Evolutionary conservation across 345 rosid genomes (phyloP).

Genomic region (Erucastrum elatum): DNA sequence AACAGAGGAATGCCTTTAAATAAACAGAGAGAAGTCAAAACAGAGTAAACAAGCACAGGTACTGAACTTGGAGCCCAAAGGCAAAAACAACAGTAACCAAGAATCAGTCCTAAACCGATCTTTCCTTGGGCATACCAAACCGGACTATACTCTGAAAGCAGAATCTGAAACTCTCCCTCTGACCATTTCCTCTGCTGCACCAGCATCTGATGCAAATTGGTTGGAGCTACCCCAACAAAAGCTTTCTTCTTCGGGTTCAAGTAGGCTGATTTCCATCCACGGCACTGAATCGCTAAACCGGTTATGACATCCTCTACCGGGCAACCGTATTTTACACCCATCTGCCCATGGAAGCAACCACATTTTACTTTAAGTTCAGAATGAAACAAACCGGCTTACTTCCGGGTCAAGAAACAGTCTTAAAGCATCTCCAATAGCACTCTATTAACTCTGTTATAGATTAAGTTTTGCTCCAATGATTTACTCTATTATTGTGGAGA

Average conservation of each 20-base stretch:
- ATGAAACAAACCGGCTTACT: neutral
- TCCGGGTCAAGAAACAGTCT: too few species aligned
- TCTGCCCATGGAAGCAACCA: slow-evolving; percentile 44
- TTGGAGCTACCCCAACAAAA: slow-evolving; percentile 62
- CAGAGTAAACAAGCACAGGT: slow-evolving; percentile 48
- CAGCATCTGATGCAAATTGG: slow-evolving; percentile 57
- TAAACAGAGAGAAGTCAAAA: slow-evolving; percentile 61
- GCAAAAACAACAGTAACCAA: slow-evolving; percentile 48
- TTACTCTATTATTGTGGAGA: too few species aligned
- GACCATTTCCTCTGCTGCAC: slow-evolving; percentile 85
- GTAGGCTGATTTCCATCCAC: slow-evolving; percentile 76
- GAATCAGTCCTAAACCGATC: slow-evolving; percentile 51
- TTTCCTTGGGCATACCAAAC: slow-evolving; percentile 53
- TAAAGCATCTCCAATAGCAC: too few species aligned
- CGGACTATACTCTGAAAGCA: slow-evolving; percentile 62
- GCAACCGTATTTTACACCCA: slow-evolving; percentile 71
- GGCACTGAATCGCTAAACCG: slow-evolving; percentile 65
- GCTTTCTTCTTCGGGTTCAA: slow-evolving; percentile 55
- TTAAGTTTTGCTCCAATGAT: too few species aligned
- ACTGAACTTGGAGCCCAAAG: slow-evolving; percentile 65
- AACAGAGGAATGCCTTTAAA: slow-evolving; percentile 63
- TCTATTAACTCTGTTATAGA: too few species aligned
- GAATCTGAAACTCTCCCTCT: slow-evolving; percentile 67
- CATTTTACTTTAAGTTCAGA: too few species aligned
- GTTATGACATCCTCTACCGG: slow-evolving; percentile 86